Conservation (phyloP, 306 rosid species). For the Quercus dentata region DNA sequence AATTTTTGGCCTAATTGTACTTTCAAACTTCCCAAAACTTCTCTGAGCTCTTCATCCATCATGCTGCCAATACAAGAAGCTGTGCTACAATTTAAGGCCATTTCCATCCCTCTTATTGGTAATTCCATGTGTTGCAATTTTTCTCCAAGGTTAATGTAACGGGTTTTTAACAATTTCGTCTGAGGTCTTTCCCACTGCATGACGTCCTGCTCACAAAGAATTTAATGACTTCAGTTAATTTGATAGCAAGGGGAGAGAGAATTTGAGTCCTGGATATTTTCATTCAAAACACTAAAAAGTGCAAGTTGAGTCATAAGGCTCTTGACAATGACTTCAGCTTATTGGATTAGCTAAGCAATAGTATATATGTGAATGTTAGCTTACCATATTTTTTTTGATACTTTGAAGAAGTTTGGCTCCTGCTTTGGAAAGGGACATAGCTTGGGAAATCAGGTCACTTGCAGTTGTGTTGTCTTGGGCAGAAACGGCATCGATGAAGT, state of each 20-base stretch:
- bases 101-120: conserved; percentile 62
- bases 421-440: conserved; percentile 43
- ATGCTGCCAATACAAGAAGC: conserved; percentile 32
- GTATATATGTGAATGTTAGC: not conserved
- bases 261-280: too few relatives aligned
- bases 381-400: conserved; percentile 45
- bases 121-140: conserved; percentile 44
- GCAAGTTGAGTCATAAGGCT: too few relatives aligned
- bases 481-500: conserved; percentile 40
- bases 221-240: not conserved
- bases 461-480: conserved; percentile 36
- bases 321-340: not conserved
- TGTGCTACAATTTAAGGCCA: conserved; percentile 47
- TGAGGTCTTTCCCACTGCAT: conserved; percentile 67
- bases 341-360: too few relatives aligned
- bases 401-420: conserved; percentile 50
- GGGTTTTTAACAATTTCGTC: conserved; percentile 19
- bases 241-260: too few relatives aligned
- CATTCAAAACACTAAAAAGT: rapidly evolving
- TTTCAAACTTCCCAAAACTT: conserved; percentile 30
- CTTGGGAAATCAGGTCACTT: conserved; percentile 29
- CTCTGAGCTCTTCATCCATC: conserved; percentile 47
- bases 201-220: conserved; percentile 47
- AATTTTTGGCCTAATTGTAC: conserved; percentile 33
- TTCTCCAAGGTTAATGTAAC: conserved; percentile 26